Conservation (phyloP, 2,329 filamentous ascomycete genomes). For the Westerdykella sp. region DNA sequence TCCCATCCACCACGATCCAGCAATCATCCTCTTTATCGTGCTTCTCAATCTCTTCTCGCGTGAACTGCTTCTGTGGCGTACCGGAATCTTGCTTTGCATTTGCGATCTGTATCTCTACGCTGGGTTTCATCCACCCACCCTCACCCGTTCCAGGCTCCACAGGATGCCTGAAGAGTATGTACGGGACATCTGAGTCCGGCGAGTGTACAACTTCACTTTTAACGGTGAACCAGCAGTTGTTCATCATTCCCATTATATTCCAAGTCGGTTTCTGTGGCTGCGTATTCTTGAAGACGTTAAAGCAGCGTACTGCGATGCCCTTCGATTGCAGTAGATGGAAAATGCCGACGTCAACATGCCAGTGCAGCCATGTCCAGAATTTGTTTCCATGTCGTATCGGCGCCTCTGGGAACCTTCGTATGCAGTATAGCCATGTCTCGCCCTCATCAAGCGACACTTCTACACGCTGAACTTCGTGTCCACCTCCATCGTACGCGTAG, state of each 20-base stretch:
- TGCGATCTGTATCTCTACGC: slow-evolving; percentile 42
- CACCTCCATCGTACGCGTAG: slow-evolving; percentile 48
- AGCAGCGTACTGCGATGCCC: slow-evolving; percentile 44
- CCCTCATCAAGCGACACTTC: slow-evolving; percentile 49
- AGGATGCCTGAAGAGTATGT: slow-evolving; percentile 13
- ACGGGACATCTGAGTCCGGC: slow-evolving; percentile 24
- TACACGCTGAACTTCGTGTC: slow-evolving; percentile 46
- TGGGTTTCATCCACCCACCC: slow-evolving; percentile 49
- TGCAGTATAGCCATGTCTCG: slow-evolving; percentile 46
- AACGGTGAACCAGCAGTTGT: slow-evolving; percentile 48
- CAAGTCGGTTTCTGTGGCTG: slow-evolving; percentile 44
- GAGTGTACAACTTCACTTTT: slow-evolving; percentile 36
- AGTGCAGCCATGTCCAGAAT: slow-evolving; percentile 51
- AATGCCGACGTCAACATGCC: slow-evolving; percentile 47
- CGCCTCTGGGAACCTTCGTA: slow-evolving; percentile 44
- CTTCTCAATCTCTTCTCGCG: slow-evolving; percentile 48
- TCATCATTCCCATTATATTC: slow-evolving; percentile 53
- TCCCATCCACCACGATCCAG: slow-evolving; percentile 61
- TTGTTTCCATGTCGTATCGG: slow-evolving; percentile 49
- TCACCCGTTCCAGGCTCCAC: slow-evolving; percentile 41
- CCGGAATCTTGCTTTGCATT: slow-evolving; percentile 41
- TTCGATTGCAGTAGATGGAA: slow-evolving; percentile 40
- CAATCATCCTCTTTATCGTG: slow-evolving; percentile 21
- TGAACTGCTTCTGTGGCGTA: slow-evolving; percentile 47
- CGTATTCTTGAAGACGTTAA: slow-evolving; percentile 48